These are phyloP conservation scores for Penicillium nordicum DNA, from an alignment of 2,329 filamentous ascomycete genomes.

Conservation along the genomic window DNA sequence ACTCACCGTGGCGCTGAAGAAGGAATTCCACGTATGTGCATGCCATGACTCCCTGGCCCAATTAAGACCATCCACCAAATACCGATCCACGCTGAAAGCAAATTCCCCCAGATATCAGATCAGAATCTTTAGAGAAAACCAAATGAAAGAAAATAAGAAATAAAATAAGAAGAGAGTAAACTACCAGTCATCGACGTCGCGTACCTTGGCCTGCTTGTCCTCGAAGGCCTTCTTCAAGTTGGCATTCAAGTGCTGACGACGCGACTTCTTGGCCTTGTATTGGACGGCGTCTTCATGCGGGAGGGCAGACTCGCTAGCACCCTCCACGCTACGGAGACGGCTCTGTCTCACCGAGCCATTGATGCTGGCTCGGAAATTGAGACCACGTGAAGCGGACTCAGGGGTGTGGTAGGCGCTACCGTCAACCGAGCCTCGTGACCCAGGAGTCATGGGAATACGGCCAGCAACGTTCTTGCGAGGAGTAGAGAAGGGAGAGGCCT, in stretches of 20 bases:
- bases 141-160: neutral
- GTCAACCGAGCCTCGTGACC: constrained; percentile 37
- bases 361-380: constrained; percentile 35
- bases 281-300: constrained; percentile 30
- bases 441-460: constrained; percentile 37
- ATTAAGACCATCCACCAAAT: constrained; percentile 1
- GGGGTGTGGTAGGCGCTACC: constrained; percentile 42
- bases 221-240: constrained; percentile 38
- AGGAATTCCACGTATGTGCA: neutral
- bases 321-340: constrained; percentile 33
- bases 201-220: constrained; percentile 34
- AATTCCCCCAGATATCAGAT: neutral
- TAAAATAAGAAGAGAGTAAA: neutral
- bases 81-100: constrained; percentile 4
- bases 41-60: constrained; percentile 16
- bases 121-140: neutral
- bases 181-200: constrained; percentile 33
- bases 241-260: constrained; percentile 34
- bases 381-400: constrained; percentile 34
- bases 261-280: constrained; percentile 38
- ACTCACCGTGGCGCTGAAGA: no score
- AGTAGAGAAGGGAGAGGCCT: constrained; percentile 40
- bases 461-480: constrained; percentile 30
- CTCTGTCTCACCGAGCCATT: constrained; percentile 35
- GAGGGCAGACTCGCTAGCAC: constrained; percentile 22